Evolutionary conservation across 2,329 filamentous ascomycete species (phyloP).

Genomic region (Pseudogymnoascus pannorum): DNA sequence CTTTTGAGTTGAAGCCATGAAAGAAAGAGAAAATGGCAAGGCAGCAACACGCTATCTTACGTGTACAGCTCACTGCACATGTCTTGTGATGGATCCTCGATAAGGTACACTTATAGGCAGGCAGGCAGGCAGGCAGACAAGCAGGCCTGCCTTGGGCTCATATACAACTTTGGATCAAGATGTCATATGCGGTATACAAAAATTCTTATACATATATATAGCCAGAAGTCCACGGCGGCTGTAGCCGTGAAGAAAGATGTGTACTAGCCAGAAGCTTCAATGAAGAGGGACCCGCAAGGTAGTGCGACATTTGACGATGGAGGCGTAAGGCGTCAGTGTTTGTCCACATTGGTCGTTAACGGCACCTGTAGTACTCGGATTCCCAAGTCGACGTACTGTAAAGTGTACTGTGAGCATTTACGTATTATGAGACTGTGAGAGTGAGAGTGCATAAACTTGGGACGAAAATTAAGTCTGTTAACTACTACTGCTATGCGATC

Average conservation of each 20-base stretch:
- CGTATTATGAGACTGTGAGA: not conserved
- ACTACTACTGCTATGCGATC: not conserved
- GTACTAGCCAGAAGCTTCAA: not conserved
- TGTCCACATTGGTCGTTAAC: not conserved
- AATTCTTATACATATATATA: not conserved
- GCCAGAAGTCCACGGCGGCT: not conserved
- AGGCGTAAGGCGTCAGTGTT: not conserved
- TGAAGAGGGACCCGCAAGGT: not conserved
- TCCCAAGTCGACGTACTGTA: not conserved
- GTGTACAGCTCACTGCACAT: not conserved
- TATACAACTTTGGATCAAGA: not conserved
- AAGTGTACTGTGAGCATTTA: not conserved
- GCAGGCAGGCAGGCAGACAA: not conserved
- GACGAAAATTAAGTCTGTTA: not conserved
- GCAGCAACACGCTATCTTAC: not conserved
- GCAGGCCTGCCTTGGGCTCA: not conserved
- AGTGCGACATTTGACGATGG: not conserved
- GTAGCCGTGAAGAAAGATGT: not conserved
- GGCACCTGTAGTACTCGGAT: not conserved
- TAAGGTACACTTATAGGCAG: not conserved
- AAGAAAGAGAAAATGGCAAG: not conserved
- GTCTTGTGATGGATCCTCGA: not conserved
- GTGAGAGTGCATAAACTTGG: not conserved
- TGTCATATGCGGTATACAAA: not conserved
- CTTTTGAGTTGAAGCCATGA: not conserved